Base-by-base conservation (phyloP, 2,329 filamentous ascomycete genomes). In the Neofusicoccum sp. region DNA sequence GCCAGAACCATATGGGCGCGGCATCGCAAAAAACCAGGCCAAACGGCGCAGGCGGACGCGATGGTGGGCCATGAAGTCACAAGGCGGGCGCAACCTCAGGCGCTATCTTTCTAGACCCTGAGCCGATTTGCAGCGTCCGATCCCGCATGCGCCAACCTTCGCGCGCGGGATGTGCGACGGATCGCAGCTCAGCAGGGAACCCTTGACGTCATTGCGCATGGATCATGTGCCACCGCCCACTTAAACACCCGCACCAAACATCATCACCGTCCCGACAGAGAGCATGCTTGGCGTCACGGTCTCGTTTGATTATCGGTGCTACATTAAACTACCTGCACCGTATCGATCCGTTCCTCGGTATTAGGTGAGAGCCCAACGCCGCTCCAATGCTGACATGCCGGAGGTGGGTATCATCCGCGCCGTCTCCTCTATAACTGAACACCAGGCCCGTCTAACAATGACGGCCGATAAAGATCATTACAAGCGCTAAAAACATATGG, bases 391-490 rank as follows among this genome's bases (percentile, higher is more conserved):
- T 61, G 43, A 56, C 43, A 56, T 49, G 49, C 43, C 49, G 59
- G 59, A 61, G 59, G 49, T 56, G 59, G 59, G 59, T 61, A 61
- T 61, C 59, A 48, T 44, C 58, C 58, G 58, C 58, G 58, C 47
- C 58, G 58, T 49, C 38, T 60, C 58, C 58, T 60, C 58, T 60
- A 60, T 43, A 44, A 33, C 45, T 26, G 33, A 60, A 20, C 33
- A 36, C 47, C 47, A 16, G 24, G 6, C 6, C 14, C 28, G 34
- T 48, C 24, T 31, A 60, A 43, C 16, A 26, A 24, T 30, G 2
- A 48, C 26, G n/a, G 20, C 8, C 57, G 30, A 26, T 45, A 6
- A 5, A 45, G 30, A 34, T n/a, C 44, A 31, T 16, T 28, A 20
- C 20, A 20, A 20, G 20, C 20, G 20, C 20, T 5, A 49, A 33